Base-by-base conservation (phyloP, 2,329 filamentous ascomycete species). In the Corniculantispora saksenae region DNA sequence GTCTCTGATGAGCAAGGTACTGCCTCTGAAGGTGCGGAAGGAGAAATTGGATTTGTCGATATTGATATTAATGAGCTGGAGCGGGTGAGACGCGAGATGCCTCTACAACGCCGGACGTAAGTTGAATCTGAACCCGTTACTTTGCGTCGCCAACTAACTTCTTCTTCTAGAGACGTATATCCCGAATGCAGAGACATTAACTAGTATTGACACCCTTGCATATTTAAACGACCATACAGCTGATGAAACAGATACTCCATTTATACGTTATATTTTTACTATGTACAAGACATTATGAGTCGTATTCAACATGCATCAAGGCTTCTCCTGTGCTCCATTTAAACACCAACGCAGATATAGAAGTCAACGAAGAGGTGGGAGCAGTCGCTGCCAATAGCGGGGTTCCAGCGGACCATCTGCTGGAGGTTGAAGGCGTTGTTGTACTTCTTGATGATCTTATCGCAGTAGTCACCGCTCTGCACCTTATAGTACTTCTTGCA, bases 1-100 rank as follows among this genome's bases (percentile, higher is more conserved):
- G 82, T 82, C n/a, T 80, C 79, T 21, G 78, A 81, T 50, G 76
- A 67, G 47, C 79, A 66, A 65, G 81, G 69, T 71, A 69, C 78
- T 8, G 77, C 75, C 15, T 74, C 78, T 64, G 80, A 82, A n/a
- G 76, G 76, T 2, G 75, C 76, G 12, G 72, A 76, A 3, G 77
- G 81, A 19, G 79, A 84, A 69, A 75, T 88, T 66, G 85, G 83
- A 10, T 78, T 87, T 29, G 84, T 85, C 0, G 83, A 87, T 51
- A 80, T 88, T 54, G 83, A 88, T 67, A 66, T 83, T 35, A 80
- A 70, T 2, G 70, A 81, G 65, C 74, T 83, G 77, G 79, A 79
- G 68, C 78, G 76, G 66, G 78, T 88, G 6, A 77, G 86, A 71
- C 75, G 74, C 63, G 78, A 80, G 74, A 84, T 87, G 82, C 84